A percentile compares a stretch with the other conserved stretches of the same genome.
phyloP scores from a whole-genome alignment of 495 filamentous ascomycete species.

The Penicillium odoratum region DNA sequence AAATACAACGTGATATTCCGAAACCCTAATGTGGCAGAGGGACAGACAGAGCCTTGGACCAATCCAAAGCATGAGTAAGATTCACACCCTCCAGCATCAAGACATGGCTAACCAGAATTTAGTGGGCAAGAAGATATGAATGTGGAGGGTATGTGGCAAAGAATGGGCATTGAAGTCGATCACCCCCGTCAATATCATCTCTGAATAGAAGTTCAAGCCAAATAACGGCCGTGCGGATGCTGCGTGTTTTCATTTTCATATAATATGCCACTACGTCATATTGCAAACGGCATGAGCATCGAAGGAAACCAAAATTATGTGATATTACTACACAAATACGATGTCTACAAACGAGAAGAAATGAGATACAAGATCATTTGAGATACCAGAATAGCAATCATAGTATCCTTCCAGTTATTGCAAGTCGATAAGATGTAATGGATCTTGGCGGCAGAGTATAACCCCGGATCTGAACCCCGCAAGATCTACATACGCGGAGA shows the following conservation, averaged over 20 bases:
- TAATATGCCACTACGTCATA: too few relatives aligned
- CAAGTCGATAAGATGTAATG: too few relatives aligned
- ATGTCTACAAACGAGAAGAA: too few relatives aligned
- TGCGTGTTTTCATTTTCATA: too few relatives aligned
- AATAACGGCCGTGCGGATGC: too few relatives aligned
- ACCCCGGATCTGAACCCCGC: background rate
- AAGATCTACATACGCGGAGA: background rate
- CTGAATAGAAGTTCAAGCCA: background rate
- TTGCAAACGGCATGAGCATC: too few relatives aligned
- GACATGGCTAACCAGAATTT: conserved; percentile 14
- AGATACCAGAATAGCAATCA: too few relatives aligned
- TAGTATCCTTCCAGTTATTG: too few relatives aligned
- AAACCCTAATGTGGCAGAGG: conserved; percentile 45
- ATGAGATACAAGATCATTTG: too few relatives aligned
- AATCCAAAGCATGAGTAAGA: conserved; percentile 47
- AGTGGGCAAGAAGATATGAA: conserved; percentile 51
- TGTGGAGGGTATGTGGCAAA: conserved; percentile 49
- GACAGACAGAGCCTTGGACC: conserved; percentile 46
- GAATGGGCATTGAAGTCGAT: conserved; percentile 29
- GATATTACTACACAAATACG: too few relatives aligned
- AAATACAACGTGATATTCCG: conserved; percentile 51
- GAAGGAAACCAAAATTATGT: too few relatives aligned
- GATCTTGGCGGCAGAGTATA: too few relatives aligned
- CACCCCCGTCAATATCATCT: conserved; percentile 22
- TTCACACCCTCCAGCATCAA: background rate